phyloP scores from a whole-genome alignment of 2,329 filamentous ascomycete species.

The Colletotrichum paranaense region DNA sequence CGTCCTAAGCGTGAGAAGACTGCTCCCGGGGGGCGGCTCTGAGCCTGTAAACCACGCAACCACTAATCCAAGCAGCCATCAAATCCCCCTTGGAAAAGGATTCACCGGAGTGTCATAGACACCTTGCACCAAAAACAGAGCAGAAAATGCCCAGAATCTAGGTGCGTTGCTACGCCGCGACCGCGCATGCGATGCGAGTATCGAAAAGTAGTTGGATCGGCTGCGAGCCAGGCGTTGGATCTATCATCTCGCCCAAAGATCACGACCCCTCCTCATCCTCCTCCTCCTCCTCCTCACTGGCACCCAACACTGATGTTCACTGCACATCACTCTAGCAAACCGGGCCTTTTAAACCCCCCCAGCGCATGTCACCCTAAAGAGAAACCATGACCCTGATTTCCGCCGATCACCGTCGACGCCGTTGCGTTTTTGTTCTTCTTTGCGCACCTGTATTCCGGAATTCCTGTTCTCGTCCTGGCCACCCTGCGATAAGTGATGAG shows the following conservation, averaged over 20 bases:
- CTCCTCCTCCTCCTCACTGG: background rate
- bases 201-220: background rate
- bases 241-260: background rate
- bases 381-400: background rate
- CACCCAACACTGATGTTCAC: background rate
- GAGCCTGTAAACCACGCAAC: too few relatives aligned
- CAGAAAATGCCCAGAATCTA: background rate
- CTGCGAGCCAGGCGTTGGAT: background rate
- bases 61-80: too few relatives aligned
- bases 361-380: background rate
- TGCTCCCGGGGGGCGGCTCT: background rate
- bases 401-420: background rate
- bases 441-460: too few relatives aligned
- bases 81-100: too few relatives aligned
- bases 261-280: background rate
- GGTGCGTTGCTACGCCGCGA: conserved; percentile 3
- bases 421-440: background rate
- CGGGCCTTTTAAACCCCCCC: background rate
- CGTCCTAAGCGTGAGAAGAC: background rate
- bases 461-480: background rate
- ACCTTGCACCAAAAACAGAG: background rate
- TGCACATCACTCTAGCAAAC: background rate
- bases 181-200: background rate
- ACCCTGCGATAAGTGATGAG: background rate
- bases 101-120: too few relatives aligned